Evolutionary conservation across 139 green algal species (phyloP), one percentile per base, ranked within the genome.

Genomic region (Chlorella sp.): DNA sequence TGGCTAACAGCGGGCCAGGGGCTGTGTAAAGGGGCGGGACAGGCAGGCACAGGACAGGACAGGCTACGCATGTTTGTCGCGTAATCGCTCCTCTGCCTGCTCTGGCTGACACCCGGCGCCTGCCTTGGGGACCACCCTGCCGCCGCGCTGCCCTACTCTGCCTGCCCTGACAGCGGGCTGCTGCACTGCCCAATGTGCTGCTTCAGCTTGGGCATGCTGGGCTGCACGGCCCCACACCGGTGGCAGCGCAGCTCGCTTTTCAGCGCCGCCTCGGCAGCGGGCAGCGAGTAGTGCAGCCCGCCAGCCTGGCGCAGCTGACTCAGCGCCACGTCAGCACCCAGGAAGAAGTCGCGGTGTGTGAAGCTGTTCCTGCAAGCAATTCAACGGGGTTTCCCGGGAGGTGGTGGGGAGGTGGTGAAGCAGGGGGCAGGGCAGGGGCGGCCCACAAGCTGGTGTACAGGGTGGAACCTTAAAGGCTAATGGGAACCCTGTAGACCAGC

Each of bases 291-390:
- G 5, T 32, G 4, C 36, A 96, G 66, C 0, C 37, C 4, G 14
- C 93, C 95, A 4, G 85, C 39, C 53, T 83, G 61, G 53, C 85
- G 64, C 76, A 90, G 80, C 77, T 85, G 60, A 3, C 0, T 15
- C 57, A 91, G 19, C 26, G 96, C 92, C 21, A 90, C 61, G 3
- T 89, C 85, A 0, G 95, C 61, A 2, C 90, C 34, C 87, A 95
- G 40, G 89, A 99, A 99, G 89, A 99, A 99, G 40, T 95, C 94
- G 22, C 84, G 57, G 3, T 87, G 92, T 16, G 96, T 96, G 91
- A 99, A 99, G 73, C 79, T 94, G 88, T 96, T 96, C 79, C 78
- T 84, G 78, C 39, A 32, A 18, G 0, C 11, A 18, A 48, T 57
- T 0, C 1, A 81, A 48, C 5, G 3, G 18, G 57, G 26, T 7